phyloP scores from a whole-genome alignment of 306 rosid genomes.

The Dicorynia guianensis region DNA sequence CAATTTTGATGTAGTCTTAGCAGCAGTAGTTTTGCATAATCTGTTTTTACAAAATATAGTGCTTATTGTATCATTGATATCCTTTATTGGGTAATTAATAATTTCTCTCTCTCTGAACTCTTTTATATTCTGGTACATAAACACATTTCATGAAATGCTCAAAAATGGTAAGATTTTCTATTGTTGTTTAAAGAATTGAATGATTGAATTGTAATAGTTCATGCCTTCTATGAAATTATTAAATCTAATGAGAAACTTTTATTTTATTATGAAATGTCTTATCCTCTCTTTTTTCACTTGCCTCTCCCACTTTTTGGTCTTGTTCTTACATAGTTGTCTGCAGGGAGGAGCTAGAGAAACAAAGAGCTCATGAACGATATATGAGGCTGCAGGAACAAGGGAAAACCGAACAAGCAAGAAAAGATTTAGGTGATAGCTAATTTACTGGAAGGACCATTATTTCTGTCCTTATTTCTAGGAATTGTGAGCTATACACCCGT shows the following conservation, averaged over 20 bases:
- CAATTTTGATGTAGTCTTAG: neutral
- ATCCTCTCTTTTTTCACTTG: neutral
- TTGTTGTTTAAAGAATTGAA: neutral
- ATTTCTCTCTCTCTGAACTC: neutral
- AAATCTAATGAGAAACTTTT: neutral
- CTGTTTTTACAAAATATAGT: neutral
- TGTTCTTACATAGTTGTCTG: slow-evolving; percentile 29
- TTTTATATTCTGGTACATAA: neutral
- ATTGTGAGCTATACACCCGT: neutral
- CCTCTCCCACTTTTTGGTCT: neutral
- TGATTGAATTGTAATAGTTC: neutral
- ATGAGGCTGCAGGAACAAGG: slow-evolving; percentile 82
- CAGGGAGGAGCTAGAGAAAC: slow-evolving; percentile 77
- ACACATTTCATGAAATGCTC: neutral
- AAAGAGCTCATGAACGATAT: slow-evolving; percentile 69
- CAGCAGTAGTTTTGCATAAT: neutral
- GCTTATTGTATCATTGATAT: neutral
- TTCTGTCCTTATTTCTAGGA: neutral
- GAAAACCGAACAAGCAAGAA: slow-evolving; percentile 73
- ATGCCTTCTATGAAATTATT: neutral
- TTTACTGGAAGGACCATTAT: neutral
- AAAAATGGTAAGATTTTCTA: neutral
- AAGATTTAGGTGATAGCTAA: slow-evolving; percentile 63
- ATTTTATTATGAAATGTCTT: neutral
- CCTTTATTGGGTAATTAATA: neutral